Conservation (phyloP, 768 basidiomycete genomes). For the Filobasidium floriforme region DNA sequence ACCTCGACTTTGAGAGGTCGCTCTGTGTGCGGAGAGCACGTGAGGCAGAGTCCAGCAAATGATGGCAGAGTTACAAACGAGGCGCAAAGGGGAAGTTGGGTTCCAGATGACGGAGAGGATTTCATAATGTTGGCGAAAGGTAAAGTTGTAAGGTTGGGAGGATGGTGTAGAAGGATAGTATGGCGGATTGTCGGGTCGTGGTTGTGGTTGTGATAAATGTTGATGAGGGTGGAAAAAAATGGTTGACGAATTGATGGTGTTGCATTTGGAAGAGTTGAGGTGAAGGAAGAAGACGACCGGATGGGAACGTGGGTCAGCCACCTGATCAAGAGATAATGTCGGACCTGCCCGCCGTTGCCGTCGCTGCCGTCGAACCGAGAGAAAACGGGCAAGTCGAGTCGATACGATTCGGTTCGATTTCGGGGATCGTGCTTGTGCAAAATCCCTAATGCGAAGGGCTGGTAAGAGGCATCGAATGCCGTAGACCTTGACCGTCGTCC, state of each 20-base stretch:
- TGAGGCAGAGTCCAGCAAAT: slow-evolving; percentile 12
- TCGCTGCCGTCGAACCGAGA: neutral
- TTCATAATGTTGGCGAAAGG: neutral
- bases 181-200: neutral
- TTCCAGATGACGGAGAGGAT: neutral
- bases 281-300: neutral
- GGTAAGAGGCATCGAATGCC: no score
- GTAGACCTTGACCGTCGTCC: no score
- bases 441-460: no score
- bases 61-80: slow-evolving; percentile 6
- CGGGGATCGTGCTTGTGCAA: no score
- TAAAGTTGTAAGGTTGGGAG: neutral
- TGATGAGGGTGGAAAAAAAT: neutral
- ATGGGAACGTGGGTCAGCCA: neutral
- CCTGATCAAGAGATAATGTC: slow-evolving; percentile 6
- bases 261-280: neutral
- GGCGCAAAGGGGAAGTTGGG: neutral
- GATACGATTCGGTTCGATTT: no score
- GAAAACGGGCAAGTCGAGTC: neutral
- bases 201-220: neutral
- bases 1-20: slow-evolving; percentile 99
- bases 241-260: neutral
- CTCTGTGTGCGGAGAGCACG: slow-evolving; percentile 52
- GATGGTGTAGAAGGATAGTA: neutral
- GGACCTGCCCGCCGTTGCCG: neutral